phyloP scores from a whole-genome alignment of 768 basidiomycete genomes.

The Arthromyces matolae region DNA sequence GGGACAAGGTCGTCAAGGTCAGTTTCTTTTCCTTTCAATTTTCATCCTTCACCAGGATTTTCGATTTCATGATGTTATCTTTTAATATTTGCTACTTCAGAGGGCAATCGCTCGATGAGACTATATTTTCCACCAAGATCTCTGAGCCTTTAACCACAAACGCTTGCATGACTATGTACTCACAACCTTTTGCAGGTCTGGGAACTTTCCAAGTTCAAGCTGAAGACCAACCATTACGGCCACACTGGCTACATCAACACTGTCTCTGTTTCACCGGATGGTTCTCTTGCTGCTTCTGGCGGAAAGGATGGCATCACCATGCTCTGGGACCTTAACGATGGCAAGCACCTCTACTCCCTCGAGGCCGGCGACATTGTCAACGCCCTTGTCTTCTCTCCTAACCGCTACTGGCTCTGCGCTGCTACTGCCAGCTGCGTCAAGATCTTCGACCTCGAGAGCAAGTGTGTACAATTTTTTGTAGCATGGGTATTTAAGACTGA shows the following conservation, averaged over 20 bases:
- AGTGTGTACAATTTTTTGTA: conserved; percentile 52
- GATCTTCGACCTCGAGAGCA: conserved; percentile 99
- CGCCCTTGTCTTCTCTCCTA: conserved; percentile 98
- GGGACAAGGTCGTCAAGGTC: conserved; percentile 99
- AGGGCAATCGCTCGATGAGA: conserved; percentile 67
- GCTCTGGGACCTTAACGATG: conserved; percentile 99
- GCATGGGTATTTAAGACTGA: conserved; percentile 1
- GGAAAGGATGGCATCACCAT: conserved; percentile 99
- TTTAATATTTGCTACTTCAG: conserved; percentile 88
- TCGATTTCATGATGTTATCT: conserved; percentile 30
- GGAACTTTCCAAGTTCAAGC: conserved; percentile 99
- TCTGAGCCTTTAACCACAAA: conserved; percentile 48
- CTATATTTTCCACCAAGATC: conserved; percentile 73
- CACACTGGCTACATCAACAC: conserved; percentile 99
- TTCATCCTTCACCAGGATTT: background rate
- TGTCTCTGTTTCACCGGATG: conserved; percentile 96
- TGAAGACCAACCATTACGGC: conserved; percentile 99
- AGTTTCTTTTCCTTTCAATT: conserved; percentile 22
- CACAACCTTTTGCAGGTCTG: conserved; percentile 66
- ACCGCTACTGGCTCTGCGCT: conserved; percentile 99
- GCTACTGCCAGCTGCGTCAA: conserved; percentile 97
- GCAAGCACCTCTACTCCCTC: conserved; percentile 99
- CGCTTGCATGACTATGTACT: conserved; percentile 23
- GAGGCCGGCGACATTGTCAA: conserved; percentile 99
- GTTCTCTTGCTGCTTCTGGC: conserved; percentile 97